A percentile compares a stretch with the other conserved stretches of the same genome.
These are phyloP conservation scores for Evernia prunastri DNA, from an alignment of 495 filamentous ascomycete species.

Conservation along the genomic window DNA sequence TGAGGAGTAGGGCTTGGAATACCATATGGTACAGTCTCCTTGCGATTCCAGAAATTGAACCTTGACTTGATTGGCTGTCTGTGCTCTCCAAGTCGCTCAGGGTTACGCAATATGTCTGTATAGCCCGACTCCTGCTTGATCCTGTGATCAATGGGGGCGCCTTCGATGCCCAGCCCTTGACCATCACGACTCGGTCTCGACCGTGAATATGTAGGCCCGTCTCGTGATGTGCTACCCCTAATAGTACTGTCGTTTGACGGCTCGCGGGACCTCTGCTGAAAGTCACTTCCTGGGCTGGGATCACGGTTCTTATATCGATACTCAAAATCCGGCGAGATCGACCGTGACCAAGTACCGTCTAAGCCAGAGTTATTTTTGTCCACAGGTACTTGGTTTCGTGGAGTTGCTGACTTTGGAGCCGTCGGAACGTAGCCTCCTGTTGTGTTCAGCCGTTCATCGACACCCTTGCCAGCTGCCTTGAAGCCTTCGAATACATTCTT, in stretches of 20 bases:
- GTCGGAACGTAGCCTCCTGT: conserved; percentile 1
- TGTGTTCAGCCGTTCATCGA: conserved; percentile 14
- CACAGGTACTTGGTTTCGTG: not conserved
- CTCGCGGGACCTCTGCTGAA: not conserved
- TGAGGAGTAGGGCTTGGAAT: conserved; percentile 42
- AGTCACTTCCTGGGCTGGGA: conserved; percentile 1
- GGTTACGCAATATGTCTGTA: conserved; percentile 5
- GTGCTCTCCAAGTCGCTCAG: conserved; percentile 12
- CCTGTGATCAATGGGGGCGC: conserved; percentile 3
- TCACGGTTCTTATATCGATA: conserved; percentile 2
- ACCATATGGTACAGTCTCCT: conserved; percentile 21
- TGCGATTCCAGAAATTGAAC: conserved; percentile 42
- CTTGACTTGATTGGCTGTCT: conserved; percentile 29
- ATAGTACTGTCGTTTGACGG: conserved; percentile 6
- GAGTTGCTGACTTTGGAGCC: not conserved
- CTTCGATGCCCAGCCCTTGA: conserved; percentile 15
- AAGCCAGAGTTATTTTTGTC: not conserved
- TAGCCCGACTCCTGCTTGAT: conserved; percentile 5
- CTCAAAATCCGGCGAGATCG: not conserved
- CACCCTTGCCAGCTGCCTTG: conserved; percentile 29
- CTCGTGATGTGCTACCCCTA: conserved; percentile 11
- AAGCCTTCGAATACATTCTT: conserved; percentile 50
- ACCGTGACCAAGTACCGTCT: conserved; percentile 5
- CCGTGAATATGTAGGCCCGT: not conserved
- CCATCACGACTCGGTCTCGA: not conserved